These are phyloP conservation scores for Suillus placidus DNA, from an alignment of 768 basidiomycete species.

Conservation along the genomic window DNA sequence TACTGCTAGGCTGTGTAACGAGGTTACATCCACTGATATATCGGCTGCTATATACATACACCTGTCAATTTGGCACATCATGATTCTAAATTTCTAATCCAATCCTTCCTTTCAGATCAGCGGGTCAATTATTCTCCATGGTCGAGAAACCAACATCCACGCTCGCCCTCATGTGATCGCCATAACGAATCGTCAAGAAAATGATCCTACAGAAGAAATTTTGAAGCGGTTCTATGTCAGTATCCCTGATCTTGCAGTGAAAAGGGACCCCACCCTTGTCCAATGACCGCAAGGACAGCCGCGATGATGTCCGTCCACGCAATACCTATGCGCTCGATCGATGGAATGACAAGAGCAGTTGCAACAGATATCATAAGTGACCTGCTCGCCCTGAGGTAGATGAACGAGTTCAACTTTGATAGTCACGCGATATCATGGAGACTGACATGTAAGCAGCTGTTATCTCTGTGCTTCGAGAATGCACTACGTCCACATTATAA, in stretches of 20 bases:
- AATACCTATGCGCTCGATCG: conserved; percentile 52
- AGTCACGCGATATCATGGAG: not conserved
- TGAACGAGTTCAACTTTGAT: not conserved
- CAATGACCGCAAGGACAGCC: conserved; percentile 48
- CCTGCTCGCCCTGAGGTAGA: not conserved
- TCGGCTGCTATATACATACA: not conserved
- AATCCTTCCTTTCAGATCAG: not conserved
- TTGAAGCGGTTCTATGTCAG: not conserved
- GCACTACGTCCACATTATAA: conserved; percentile 32
- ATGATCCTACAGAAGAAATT: conserved; percentile 40
- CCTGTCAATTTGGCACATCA: not conserved
- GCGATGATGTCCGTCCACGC: conserved; percentile 45
- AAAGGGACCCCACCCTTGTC: conserved; percentile 46
- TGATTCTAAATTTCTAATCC: not conserved
- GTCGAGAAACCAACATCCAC: conserved; percentile 51
- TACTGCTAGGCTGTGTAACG: not conserved
- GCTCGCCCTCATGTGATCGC: conserved; percentile 52
- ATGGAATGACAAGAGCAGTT: conserved; percentile 51
- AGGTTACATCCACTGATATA: not conserved
- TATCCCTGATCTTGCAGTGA: not conserved
- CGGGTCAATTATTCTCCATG: conserved; percentile 35
- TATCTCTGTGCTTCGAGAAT: not conserved
- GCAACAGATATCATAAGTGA: conserved; percentile 26
- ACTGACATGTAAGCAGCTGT: not conserved
- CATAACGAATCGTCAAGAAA: conserved; percentile 49